Percentiles rank a stretch among this genome's conserved stretches.
phyloP scores from a whole-genome alignment of 495 filamentous ascomycete genomes.

The Hypomontagnella submonticulosa region DNA sequence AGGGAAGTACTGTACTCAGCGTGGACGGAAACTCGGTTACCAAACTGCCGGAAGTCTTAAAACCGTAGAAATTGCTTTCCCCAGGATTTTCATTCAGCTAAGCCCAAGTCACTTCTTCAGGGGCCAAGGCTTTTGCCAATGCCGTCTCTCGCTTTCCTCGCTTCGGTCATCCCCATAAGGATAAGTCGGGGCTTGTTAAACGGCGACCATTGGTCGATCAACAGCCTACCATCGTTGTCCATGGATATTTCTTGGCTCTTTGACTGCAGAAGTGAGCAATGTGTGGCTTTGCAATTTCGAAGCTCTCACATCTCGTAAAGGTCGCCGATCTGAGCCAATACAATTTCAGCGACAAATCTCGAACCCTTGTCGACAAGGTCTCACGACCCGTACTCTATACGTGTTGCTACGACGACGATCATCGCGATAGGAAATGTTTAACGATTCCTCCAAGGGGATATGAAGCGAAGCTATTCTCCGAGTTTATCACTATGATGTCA shows the following conservation, averaged over 20 bases:
- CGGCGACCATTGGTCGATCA: constrained; percentile 15
- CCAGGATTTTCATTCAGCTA: constrained; percentile 34
- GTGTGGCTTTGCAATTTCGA: constrained; percentile 34
- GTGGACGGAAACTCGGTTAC: constrained; percentile 2
- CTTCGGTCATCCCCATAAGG: constrained; percentile 25
- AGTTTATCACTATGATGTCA: constrained; percentile 4
- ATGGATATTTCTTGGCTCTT: constrained; percentile 7
- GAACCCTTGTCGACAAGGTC: background rate
- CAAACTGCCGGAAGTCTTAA: constrained; percentile 7
- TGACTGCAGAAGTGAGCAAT: constrained; percentile 5
- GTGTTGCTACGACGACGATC: constrained; percentile 24
- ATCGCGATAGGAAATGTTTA: constrained; percentile 1
- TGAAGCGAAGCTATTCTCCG: background rate
- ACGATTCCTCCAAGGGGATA: constrained; percentile 9
- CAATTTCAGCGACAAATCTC: constrained; percentile 5
- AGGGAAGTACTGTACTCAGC: background rate
- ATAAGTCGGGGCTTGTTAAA: constrained; percentile 8
- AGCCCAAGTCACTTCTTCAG: constrained; percentile 2
- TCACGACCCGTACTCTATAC: background rate
- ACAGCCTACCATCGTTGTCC: constrained; percentile 16
- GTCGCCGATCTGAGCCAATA: constrained; percentile 14
- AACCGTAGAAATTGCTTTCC: constrained; percentile 20
- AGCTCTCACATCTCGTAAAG: constrained; percentile 19
- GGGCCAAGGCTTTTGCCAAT: constrained; percentile 24
- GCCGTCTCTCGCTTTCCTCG: constrained; percentile 26